Base-by-base conservation (phyloP, 371 early-diverging fungal genomes). In the Cladochytrium tenue region DNA sequence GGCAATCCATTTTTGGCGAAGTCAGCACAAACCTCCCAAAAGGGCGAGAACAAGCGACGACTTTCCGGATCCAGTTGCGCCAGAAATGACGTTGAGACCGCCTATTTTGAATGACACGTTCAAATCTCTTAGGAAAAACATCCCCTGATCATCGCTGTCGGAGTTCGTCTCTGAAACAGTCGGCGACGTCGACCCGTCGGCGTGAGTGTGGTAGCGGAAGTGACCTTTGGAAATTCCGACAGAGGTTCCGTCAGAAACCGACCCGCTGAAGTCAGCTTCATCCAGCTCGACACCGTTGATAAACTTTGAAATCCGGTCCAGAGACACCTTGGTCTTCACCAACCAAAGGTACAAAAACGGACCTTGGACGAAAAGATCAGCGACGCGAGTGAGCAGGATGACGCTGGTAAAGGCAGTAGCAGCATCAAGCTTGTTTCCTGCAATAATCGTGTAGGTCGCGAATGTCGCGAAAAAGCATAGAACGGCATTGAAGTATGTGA, bases 51-150 rank as follows among this genome's bases (percentile, higher is more conserved):
- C 60, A 4, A 89, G 56, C n/a, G 83, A 85, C 3, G 89, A 78
- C 68, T 93, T 93, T n/a, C 93, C 93, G 36, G 83, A 67, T 10
- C 85, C 80, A 3, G 88, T 82, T 1, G 88, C 78, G 2, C 93
- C 93, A 33, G 83, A 81, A 25, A 93, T 74, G 15, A 89, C 74
- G 17, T 86, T 86, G 4, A 93, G 76, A 60, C 85, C 77, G 17
- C 81, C 81, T 0, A 74, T 59, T 0, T 89, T 89, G 70, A 93
- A 91, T 0, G 27, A 33, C 27, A 76, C 43, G n/a, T 61, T 66
- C 26, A 76, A 32, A 58, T 63, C 56, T 25, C 69, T 65, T 35
- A 78, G 35, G 31, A 7, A 15, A 28, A 51, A 57, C 55, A 1
- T 32, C 55, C 30, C 23, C 20, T 13, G 20, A 20, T 43, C 43